Evolutionary conservation across 2,329 filamentous ascomycete genomes (phyloP).

Genomic region (Colletotrichum brevisporum): DNA sequence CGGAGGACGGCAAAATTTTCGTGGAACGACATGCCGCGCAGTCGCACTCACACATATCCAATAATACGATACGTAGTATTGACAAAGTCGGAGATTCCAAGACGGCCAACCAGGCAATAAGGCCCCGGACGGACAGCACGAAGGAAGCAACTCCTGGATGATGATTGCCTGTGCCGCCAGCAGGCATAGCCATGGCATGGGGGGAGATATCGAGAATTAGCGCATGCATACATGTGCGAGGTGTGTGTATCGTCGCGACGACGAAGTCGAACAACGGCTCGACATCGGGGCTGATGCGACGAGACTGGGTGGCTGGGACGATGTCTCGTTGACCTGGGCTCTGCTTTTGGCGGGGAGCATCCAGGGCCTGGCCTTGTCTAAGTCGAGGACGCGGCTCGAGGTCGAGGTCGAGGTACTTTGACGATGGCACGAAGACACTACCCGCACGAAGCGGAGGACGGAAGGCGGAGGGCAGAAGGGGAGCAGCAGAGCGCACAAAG

Average conservation of each 20-base stretch:
- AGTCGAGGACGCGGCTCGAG: constrained; percentile 4
- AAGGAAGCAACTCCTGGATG: constrained; percentile 34
- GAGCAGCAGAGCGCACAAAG: constrained; percentile 16
- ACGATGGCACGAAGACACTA: constrained; percentile 1
- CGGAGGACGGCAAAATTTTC: constrained; percentile 14
- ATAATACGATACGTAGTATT: no score
- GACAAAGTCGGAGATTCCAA: constrained; percentile 9
- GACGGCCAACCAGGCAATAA: constrained; percentile 1
- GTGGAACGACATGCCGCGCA: constrained; percentile 29
- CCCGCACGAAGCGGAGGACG: no score
- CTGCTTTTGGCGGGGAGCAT: constrained; percentile 9
- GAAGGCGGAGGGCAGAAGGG: not conserved
- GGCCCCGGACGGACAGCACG: not conserved
- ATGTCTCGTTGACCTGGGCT: constrained; percentile 24
- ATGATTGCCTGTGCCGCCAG: constrained; percentile 26
- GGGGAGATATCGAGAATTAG: constrained; percentile 25
- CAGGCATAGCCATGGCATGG: constrained; percentile 35
- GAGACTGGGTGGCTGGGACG: constrained; percentile 33
- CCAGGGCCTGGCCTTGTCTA: constrained; percentile 2
- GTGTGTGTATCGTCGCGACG: constrained; percentile 17
- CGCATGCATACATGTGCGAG: not conserved
- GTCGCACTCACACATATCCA: not conserved
- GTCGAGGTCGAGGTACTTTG: constrained; percentile 24
- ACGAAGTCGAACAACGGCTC: constrained; percentile 10
- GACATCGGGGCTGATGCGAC: constrained; percentile 20